Base-by-base conservation (phyloP, 345 rosid genomes). In the Brassica carinata region DNA sequence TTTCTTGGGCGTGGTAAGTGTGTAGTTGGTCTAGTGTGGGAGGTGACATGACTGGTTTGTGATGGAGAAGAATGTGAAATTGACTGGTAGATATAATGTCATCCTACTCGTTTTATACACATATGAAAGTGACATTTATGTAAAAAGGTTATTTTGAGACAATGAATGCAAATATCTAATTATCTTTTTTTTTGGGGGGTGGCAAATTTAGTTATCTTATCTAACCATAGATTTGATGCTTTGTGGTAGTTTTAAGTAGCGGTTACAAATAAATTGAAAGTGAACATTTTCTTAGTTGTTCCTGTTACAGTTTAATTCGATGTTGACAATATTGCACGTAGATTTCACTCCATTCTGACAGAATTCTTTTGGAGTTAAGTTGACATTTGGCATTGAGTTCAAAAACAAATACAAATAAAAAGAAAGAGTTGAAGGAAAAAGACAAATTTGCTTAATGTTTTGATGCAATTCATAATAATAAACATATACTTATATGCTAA, bases 1-100 rank as follows among this genome's bases (percentile, higher is more conserved):
- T 73, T 9, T 86, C 89, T 14, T 77, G 70, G 8, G 75, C 36
- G 64, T 87, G 84, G 61, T 30, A 87, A 17, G 83, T 9, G 45
- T 84, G 17, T 19, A 84, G 67, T 31, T 84, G 68, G 0, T 81
- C 85, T 6, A 13, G 14, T 18, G 79, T 79, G 30, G 71, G 53
- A 2, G 78, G 29, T 8, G 79, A 55, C 84, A 83, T 84, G 1
- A n/a, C 71, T 0, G 33, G 19, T 36, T 26, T 74, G 0, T 14
- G 62, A 64, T 29, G 17, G 48, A 7, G 1, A 34, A 63, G 14
- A 8, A 5, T 36, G 36, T 63, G 55, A 71, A 69, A 40, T 5
- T 0, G 8, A 36, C 15, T 33, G 58, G 3, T 29, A 8, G 34
- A 38, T 31, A 8, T 67, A 38, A 8, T 6, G 15, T 45, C 5